phyloP scores from a whole-genome alignment of 768 basidiomycete species.

The Mrakia frigida region DNA sequence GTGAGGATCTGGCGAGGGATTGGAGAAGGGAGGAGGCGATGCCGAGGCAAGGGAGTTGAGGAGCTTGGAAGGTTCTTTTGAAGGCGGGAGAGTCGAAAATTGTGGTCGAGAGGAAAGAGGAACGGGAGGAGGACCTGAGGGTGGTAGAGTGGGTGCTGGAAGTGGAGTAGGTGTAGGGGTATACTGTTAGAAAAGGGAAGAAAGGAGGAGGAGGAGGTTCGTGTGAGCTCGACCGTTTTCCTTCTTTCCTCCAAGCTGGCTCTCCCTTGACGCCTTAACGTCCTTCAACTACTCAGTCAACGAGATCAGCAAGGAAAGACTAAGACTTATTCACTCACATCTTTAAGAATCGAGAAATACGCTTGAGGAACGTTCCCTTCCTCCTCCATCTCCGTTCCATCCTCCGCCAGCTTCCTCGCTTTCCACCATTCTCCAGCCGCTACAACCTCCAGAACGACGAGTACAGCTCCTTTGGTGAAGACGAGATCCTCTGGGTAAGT shows the following conservation, averaged over 20 bases:
- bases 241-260: background rate
- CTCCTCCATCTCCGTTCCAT: constrained; percentile 2
- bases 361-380: constrained; percentile 16
- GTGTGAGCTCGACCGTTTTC: constrained; percentile 7
- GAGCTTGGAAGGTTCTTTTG: background rate
- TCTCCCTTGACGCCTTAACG: background rate
- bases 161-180: background rate
- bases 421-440: constrained; percentile 18
- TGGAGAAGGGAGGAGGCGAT: background rate
- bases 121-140: constrained; percentile 4
- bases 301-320: too few species aligned
- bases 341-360: background rate
- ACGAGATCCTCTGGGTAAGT: constrained; percentile 5
- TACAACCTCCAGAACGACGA: background rate
- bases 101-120: constrained; percentile 6
- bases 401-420: constrained; percentile 10
- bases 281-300: too few species aligned
- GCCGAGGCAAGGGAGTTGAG: background rate
- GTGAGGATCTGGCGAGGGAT: too few species aligned
- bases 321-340: background rate
- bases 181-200: background rate
- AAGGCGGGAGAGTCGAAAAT: background rate
- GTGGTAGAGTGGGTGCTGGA: background rate
- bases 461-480: background rate
- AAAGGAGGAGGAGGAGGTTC: background rate